A percentile compares a stretch with the other conserved stretches of the same genome.
These are phyloP conservation scores for Pelargonium fulgidum DNA, from an alignment of 441 rosid genomes.

Conservation along the genomic window DNA sequence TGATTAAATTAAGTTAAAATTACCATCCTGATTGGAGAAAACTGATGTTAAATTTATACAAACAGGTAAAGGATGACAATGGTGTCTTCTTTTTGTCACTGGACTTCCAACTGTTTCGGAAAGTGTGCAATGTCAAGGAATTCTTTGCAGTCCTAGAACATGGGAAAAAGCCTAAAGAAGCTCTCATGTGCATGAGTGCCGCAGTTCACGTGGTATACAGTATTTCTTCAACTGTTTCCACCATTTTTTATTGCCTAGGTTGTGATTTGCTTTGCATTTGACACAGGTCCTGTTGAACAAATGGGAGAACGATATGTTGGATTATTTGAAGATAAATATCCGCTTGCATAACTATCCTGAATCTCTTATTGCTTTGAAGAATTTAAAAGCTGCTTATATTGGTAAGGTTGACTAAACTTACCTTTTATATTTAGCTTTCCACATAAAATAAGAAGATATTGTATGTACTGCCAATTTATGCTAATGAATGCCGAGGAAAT, in stretches of 20 bases:
- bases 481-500: conserved; percentile 6
- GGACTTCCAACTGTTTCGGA: conserved; percentile 69
- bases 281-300: conserved; percentile 46
- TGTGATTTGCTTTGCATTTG: conserved; percentile 11
- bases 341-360: conserved; percentile 77
- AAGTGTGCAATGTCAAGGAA: conserved; percentile 42
- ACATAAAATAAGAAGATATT: neutral
- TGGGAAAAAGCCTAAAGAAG: conserved; percentile 57
- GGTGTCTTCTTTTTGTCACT: conserved; percentile 49
- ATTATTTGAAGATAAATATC: conserved; percentile 55
- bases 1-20: neutral
- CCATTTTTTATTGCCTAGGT: conserved; percentile 16
- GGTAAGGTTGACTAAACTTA: conserved; percentile 39
- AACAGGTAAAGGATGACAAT: conserved; percentile 63
- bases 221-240: neutral
- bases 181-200: conserved; percentile 70
- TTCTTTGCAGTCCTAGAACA: conserved; percentile 50
- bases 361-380: conserved; percentile 76
- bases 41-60: conserved; percentile 3
- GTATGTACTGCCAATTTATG: neutral
- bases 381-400: conserved; percentile 87
- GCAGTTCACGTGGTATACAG: conserved; percentile 75
- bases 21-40: neutral
- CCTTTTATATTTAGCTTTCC: conserved; percentile 4
- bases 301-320: conserved; percentile 35